Percentiles rank a stretch among this genome's conserved stretches.
phyloP scores from a whole-genome alignment of 1,284 basidiomycete genomes.

The Ustilago hordei region DNA sequence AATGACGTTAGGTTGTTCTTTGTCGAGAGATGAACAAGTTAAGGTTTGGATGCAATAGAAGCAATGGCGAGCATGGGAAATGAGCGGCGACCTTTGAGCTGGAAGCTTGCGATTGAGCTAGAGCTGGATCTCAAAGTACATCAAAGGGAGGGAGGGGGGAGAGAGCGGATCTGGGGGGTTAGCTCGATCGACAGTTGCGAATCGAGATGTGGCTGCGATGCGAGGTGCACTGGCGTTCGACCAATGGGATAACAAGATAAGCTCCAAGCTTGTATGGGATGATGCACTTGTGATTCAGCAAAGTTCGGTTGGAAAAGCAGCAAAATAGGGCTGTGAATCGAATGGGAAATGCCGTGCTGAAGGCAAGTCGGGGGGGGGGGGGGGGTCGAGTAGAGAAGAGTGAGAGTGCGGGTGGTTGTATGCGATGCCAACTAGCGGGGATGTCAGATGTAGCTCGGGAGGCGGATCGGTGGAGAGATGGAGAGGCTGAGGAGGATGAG shows the following conservation, averaged over 20 bases:
- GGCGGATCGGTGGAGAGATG: not conserved
- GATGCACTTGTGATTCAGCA: too few species aligned
- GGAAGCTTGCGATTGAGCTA: slow-evolving; percentile 3
- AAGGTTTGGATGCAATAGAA: slow-evolving; percentile 12
- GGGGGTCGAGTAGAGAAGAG: too few species aligned
- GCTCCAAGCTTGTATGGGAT: slow-evolving; percentile 9
- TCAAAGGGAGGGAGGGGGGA: not conserved
- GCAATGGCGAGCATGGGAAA: slow-evolving; percentile 3
- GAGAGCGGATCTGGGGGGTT: not conserved
- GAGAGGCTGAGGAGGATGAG: not conserved
- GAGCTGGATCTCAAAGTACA: not conserved
- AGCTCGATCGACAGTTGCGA: not conserved
- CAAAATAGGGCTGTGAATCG: not conserved
- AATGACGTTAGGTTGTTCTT: slow-evolving; percentile 18
- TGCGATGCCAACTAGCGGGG: slow-evolving; percentile 1
- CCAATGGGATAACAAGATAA: slow-evolving; percentile 8
- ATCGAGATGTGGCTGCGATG: not conserved
- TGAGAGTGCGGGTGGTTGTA: not conserved
- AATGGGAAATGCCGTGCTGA: not conserved
- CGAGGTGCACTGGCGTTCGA: not conserved
- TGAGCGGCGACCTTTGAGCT: not conserved
- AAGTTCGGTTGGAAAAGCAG: not conserved
- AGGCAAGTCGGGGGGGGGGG: not conserved
- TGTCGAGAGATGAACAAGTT: slow-evolving; percentile 11
- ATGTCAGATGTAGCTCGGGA: not conserved